Conservation (phyloP, 78 protist species). For the Guillardia theta region DNA sequence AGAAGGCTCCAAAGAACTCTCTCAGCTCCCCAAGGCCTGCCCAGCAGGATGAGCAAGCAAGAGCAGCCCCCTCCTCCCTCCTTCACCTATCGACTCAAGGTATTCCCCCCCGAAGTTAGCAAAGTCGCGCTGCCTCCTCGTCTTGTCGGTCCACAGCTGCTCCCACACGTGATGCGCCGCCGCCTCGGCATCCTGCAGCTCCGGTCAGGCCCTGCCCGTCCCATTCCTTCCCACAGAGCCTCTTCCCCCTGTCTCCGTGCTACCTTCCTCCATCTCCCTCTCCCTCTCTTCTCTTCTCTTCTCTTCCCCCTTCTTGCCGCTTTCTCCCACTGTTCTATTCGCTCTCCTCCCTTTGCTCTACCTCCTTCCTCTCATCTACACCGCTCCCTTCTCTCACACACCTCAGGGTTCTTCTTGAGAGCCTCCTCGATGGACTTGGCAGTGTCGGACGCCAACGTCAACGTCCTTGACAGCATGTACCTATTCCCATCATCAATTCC, state of each 20-base stretch:
- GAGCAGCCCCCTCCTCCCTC: too few species aligned
- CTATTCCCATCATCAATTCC: too few species aligned
- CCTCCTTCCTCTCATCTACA: neutral
- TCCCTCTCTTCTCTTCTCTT: neutral
- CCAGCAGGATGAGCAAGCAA: neutral
- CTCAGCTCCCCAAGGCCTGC: slow-evolving; percentile 8
- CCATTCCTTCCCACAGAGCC: too few species aligned
- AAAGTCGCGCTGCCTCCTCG: slow-evolving; percentile 22
- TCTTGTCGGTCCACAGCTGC: neutral
- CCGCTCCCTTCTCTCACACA: neutral
- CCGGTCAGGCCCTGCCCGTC: too few species aligned
- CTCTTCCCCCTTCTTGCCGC: neutral
- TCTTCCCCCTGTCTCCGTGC: too few species aligned
- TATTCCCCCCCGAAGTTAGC: neutral
- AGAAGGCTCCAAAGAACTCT: slow-evolving; percentile 26
- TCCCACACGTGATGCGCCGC: neutral
- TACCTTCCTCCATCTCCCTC: neutral
- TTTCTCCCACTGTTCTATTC: too few species aligned
- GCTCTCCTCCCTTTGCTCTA: too few species aligned
- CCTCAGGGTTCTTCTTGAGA: neutral
- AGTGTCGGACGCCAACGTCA: neutral
- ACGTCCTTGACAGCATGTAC: neutral
- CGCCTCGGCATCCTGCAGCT: too few species aligned
- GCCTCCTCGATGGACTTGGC: slow-evolving; percentile 9
- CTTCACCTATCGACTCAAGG: neutral